Base-by-base conservation (phyloP, 2,329 filamentous ascomycete species). In the Arthrobotrys sinensis region DNA sequence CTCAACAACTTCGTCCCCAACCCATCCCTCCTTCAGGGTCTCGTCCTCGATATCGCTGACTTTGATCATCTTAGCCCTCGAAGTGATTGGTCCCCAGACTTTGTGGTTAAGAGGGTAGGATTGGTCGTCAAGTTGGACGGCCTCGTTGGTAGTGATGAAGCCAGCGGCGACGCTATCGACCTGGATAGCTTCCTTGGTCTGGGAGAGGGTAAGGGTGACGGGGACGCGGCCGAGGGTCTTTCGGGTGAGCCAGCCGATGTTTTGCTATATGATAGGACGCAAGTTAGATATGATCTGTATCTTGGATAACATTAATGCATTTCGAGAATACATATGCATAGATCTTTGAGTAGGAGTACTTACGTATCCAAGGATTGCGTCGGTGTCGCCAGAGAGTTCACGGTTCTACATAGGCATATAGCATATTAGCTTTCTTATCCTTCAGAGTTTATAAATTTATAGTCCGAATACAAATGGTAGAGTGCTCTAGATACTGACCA, bases 31-130 rank as follows among this genome's bases (percentile, higher is more conserved):
- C 79, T 86, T 86, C 67, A 91, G 86, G 71, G 85, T 89, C 3
- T 86, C 88, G 81, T 91, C 89, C n/a, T 85, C 83, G 28, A 86
- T 81, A 80, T 84, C 85, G 38, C 82, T 83, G 50, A 84, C 86
- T 10, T 81, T 83, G 75, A 89, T 80, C 83, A 87, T 90, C 53
- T 86, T 85, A 50, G 87, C 89, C 77, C 87, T 87, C 72, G 91
- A 92, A 64, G 86, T 86, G 79, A 96, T 88, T 69, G 85, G 86
- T 75, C 94, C 94, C 83, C 96, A 97, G 80, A 97, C 88, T 87
- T 90, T 91, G 86, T 97, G 93, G 24, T 85, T 86, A 86, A 94
- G 92, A 80, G 89, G 88, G 21, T 78, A 76, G 50, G 62, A 14
- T 21, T 40, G 4, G 16, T 21, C 60, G 28, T 91, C 87, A 1